Evolutionary conservation across 805 yeast genomes (phyloP).

Genomic region (Kurtzmaniella cleridarum): DNA sequence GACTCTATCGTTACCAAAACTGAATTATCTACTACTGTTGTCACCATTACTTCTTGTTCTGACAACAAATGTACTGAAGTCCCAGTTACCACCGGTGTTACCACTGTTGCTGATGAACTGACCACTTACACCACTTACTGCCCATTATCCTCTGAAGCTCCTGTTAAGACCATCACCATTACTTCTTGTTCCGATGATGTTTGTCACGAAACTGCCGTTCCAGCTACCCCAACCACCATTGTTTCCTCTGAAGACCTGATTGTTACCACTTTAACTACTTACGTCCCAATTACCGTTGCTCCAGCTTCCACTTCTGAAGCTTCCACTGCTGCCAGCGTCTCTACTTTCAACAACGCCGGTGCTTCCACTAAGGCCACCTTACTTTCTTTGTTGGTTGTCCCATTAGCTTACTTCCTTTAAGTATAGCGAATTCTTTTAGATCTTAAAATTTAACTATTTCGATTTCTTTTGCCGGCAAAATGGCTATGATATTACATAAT

Average conservation of each 20-base stretch:
- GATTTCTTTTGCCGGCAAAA: no score
- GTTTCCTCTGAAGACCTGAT: constrained; percentile 4
- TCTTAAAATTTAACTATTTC: no score
- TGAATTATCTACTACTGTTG: constrained; percentile 13
- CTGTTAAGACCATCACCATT: constrained; percentile 6
- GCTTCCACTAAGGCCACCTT: constrained; percentile 17
- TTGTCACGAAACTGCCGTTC: constrained; percentile 5
- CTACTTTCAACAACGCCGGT: constrained; percentile 14
- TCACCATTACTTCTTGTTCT: constrained; percentile 26
- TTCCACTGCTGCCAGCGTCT: constrained; percentile 8
- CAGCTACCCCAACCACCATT: constrained; percentile 13
- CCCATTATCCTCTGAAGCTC: constrained; percentile 19
- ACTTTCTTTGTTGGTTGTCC: constrained; percentile 24
- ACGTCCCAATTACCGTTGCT: neutral
- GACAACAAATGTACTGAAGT: constrained; percentile 19
- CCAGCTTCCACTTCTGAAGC: constrained; percentile 1
- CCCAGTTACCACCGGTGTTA: constrained; percentile 21
- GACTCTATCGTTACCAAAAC: constrained; percentile 19
- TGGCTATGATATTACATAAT: no score
- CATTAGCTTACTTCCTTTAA: constrained; percentile 34
- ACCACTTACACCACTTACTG: constrained; percentile 39
- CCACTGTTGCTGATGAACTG: constrained; percentile 17
- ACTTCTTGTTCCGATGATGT: constrained; percentile 3
- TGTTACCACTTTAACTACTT: neutral
- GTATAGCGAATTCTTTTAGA: constrained; percentile 1